A percentile compares a stretch with the other conserved stretches of the same genome.
Evolutionary conservation across 768 basidiomycete genomes (phyloP).

Genomic region (Serendipita sp.): DNA sequence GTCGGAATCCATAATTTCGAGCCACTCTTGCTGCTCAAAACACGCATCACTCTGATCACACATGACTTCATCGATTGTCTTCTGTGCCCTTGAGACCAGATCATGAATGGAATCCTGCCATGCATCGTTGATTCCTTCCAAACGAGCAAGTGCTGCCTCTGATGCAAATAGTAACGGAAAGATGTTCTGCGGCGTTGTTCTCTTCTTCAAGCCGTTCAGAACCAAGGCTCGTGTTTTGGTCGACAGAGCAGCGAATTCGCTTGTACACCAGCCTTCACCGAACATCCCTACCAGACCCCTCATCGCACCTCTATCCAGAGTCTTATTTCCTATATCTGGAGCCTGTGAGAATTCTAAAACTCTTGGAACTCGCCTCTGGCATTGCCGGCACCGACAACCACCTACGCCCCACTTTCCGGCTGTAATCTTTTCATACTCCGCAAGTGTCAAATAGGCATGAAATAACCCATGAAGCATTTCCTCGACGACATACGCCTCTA

Average conservation of each 20-base stretch:
- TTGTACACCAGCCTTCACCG: conserved; percentile 75
- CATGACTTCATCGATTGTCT: conserved; percentile 44
- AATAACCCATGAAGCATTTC: conserved; percentile 87
- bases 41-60: conserved; percentile 43
- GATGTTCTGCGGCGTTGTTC: conserved; percentile 48
- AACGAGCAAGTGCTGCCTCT: conserved; percentile 33
- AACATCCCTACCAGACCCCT: conserved; percentile 68
- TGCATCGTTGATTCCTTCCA: conserved; percentile 26
- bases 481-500: conserved; percentile 64
- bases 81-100: conserved; percentile 49
- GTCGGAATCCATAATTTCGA: conserved; percentile 55
- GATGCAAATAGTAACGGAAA: conserved; percentile 55
- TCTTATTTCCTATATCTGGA: conserved; percentile 59
- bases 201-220: conserved; percentile 55
- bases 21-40: conserved; percentile 55
- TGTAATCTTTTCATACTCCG: conserved; percentile 61
- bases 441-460: conserved; percentile 64
- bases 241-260: conserved; percentile 60
- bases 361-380: conserved; percentile 61
- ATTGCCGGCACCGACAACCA: conserved; percentile 73
- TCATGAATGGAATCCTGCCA: conserved; percentile 57
- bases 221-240: conserved; percentile 48
- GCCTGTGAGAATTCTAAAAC: conserved; percentile 65
- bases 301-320: conserved; percentile 55
- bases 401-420: conserved; percentile 66